Base-by-base conservation (phyloP, 164 flowering plant species). In the Aristolochia fimbriata region DNA sequence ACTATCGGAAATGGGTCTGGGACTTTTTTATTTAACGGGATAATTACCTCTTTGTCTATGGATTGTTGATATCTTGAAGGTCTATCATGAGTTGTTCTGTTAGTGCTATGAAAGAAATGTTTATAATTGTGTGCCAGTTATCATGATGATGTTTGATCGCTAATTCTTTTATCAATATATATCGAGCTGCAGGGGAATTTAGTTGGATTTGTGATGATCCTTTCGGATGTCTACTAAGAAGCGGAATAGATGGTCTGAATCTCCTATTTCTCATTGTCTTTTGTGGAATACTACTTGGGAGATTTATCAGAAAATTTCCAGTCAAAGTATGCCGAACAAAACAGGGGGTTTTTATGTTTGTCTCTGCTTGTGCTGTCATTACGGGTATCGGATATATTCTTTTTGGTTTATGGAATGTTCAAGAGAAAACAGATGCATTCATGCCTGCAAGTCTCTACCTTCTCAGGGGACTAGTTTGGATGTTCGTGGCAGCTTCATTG, bases 401-500 rank as follows among this genome's bases (percentile, higher is more conserved):
- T 49, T 45, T 51, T 57, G 80, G 68, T 55, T 58, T 78, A 9
- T 76, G 72, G 76, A 52, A 48, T 55, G 33, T 74, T 7, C 15
- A 70, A 17, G 31, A 50, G 59, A 49, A 55, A 60, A 62, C 54
- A 20, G 71, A 51, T 31, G 69, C 21, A 12, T 48, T 55, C 22
- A 53, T 45, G 41, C 14, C 19, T 31, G 31, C 16, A 54, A 57
- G 37, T 55, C 81, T 82, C 83, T 63, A 47, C 62, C 55, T 75
- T 16, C 50, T 73, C 13, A 74, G 82, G 45, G 86, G 85, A 13
- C 21, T 83, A 4, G 68, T 78, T 57, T 90, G 90, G 97, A 57
- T 78, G 5, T 70, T 81, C 12, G 62, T 83, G 51, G 68, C 82
- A 41, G 55, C 75, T 48, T 81, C 97, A 0, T 62, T 78, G 61